Evolutionary conservation across 140 eudicot genomes (phyloP), one percentile per base, ranked within the genome.

Genomic region (Ambrosia hybrid): DNA sequence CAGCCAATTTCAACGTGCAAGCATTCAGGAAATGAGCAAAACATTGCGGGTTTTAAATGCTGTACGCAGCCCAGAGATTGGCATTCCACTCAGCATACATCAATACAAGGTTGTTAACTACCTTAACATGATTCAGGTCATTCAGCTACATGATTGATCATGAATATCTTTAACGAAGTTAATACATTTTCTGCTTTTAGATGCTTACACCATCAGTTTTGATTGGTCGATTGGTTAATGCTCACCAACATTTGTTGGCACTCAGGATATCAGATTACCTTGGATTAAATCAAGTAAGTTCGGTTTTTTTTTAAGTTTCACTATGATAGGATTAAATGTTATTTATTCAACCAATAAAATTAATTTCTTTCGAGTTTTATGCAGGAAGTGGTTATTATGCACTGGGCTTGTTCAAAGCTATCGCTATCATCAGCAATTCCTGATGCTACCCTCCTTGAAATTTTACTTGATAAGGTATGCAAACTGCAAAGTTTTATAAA

Each of bases 321-420:
- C 26, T 4, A n/a, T 65, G 72, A 57, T 53, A 33, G 33, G 3
- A 58, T 21, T 21, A 51, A 38, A 5, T 49, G 11, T 57, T 56
- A 33, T n/a, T 14, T 69, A 36, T 57, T 65, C 37, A 57, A 41
- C 14, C 8, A 6, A 46, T 66, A 36, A 46, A 53, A 36, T 16
- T 64, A 36, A 14, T 21, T 34, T 38, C 46, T 77, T 76, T 12
- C 38, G 78, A 15, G 43, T n/a, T 76, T 71, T 66, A 69, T 77
- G 59, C 81, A 94, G 99, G 99, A 94, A 83, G 90, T 86, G 73
- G 99, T 94, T 57, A 68, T 94, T n/a, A 94, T 94, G 99, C 99
- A 94, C 71, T 90, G 97, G 97, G 92, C 96, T 38, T 90, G 97
- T 83, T 78, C 97, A 39, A 94, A 94, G 86, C 79, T 94, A 70